A percentile compares a stretch with the other conserved stretches of the same genome.
phyloP scores from a whole-genome alignment of 2,329 filamentous ascomycete species.

The Pyrenochaeta sp. region DNA sequence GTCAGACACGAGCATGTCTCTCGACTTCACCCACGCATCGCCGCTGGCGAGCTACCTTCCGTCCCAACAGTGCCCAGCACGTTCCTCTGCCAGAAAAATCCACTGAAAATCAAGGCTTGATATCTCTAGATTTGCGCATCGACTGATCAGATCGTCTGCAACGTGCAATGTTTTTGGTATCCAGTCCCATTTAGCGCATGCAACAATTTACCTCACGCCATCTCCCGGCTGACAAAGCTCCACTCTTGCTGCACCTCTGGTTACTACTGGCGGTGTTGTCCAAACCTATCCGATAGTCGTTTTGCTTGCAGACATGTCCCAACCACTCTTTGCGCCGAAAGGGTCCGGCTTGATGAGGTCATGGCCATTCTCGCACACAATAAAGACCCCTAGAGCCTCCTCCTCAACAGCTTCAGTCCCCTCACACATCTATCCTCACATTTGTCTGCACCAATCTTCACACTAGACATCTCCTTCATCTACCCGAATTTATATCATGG shows the following conservation, averaged over 20 bases:
- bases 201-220: constrained; percentile 24
- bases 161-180: background rate
- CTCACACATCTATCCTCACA: too few species aligned
- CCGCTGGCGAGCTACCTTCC: too few species aligned
- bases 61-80: too few species aligned
- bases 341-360: constrained; percentile 12
- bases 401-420: too few species aligned
- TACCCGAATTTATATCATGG: constrained; percentile 32
- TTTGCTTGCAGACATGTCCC: constrained; percentile 13
- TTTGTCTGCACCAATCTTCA: too few species aligned
- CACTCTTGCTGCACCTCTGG: constrained; percentile 15
- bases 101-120: background rate
- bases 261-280: constrained; percentile 17
- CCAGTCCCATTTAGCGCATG: background rate
- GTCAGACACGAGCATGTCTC: background rate
- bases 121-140: background rate
- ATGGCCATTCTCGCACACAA: constrained; percentile 5
- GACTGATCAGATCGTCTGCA: constrained; percentile 1
- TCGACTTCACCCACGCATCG: background rate
- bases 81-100: background rate
- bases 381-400: constrained; percentile 2
- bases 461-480: constrained; percentile 15
- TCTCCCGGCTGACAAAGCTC: constrained; percentile 21
- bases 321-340: constrained; percentile 17
- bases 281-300: constrained; percentile 13